These are phyloP conservation scores for Canariomyces notabilis DNA, from an alignment of 2,329 filamentous ascomycete genomes.

Conservation along the genomic window DNA sequence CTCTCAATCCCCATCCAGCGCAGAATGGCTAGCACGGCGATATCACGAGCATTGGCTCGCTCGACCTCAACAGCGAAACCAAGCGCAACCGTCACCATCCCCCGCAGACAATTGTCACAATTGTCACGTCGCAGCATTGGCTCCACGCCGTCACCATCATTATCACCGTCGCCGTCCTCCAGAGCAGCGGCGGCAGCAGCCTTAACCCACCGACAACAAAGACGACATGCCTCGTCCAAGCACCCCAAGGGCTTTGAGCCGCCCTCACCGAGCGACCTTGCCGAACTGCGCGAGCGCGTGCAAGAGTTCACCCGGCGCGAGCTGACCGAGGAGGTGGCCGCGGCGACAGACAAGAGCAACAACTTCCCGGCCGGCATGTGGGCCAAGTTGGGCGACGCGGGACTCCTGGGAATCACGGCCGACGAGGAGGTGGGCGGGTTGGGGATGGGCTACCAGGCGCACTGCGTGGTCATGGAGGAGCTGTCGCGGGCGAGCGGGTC, in stretches of 20 bases:
- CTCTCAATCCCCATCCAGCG: neutral
- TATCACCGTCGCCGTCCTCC: neutral
- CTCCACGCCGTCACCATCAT: slow-evolving; percentile 2
- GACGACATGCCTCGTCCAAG: slow-evolving; percentile 53
- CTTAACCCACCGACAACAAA: slow-evolving; percentile 24
- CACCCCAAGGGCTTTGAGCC: slow-evolving; percentile 60
- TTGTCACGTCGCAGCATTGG: too few species aligned
- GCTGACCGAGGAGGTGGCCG: slow-evolving; percentile 76
- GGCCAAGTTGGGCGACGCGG: slow-evolving; percentile 87
- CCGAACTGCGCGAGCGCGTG: slow-evolving; percentile 76
- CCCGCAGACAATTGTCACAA: slow-evolving; percentile 27
- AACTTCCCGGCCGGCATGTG: slow-evolving; percentile 89
- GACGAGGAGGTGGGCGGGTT: slow-evolving; percentile 88
- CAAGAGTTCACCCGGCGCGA: slow-evolving; percentile 87
- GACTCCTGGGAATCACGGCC: slow-evolving; percentile 86
- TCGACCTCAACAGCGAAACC: slow-evolving; percentile 23
- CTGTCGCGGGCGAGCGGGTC: slow-evolving; percentile 78
- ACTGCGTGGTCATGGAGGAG: slow-evolving; percentile 94
- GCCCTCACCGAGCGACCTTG: slow-evolving; percentile 66
- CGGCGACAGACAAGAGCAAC: slow-evolving; percentile 78
- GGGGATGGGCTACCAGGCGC: slow-evolving; percentile 91
- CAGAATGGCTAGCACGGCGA: slow-evolving; percentile 39
- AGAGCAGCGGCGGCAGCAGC: slow-evolving; percentile 23
- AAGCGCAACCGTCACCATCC: slow-evolving; percentile 4
- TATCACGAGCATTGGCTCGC: slow-evolving; percentile 31